Evolutionary conservation across 2,329 filamentous ascomycete genomes (phyloP).

Genomic region (Ophiostoma pallidulum): DNA sequence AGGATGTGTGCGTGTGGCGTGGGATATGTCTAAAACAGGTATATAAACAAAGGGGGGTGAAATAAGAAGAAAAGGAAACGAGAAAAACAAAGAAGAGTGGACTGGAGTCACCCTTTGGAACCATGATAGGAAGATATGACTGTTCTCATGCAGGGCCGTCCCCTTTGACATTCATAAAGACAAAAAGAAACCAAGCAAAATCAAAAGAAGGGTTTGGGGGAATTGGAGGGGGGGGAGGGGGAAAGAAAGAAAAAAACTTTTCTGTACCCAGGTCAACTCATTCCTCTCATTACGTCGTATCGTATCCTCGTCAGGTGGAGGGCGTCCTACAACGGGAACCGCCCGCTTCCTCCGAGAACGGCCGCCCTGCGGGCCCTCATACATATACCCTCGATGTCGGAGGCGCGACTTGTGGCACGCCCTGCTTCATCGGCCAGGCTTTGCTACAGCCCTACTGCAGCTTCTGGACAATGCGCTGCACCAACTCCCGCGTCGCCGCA

Average conservation of each 20-base stretch:
- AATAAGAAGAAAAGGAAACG: not conserved
- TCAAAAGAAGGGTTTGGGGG: too few relatives aligned
- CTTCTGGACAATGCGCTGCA: slow-evolving; percentile 52
- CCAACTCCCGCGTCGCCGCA: slow-evolving; percentile 56
- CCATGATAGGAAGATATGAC: too few relatives aligned
- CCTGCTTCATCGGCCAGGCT: not conserved
- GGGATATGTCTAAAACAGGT: too few relatives aligned
- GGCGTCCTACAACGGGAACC: not conserved
- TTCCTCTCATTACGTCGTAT: not conserved
- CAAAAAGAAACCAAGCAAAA: not conserved
- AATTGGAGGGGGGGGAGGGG: too few relatives aligned
- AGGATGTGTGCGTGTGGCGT: too few relatives aligned
- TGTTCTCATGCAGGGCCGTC: not conserved
- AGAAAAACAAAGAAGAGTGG: not conserved
- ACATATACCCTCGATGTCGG: too few relatives aligned
- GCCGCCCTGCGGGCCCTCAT: too few relatives aligned
- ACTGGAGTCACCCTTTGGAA: too few relatives aligned
- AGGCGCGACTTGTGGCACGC: too few relatives aligned
- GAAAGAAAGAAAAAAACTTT: not conserved
- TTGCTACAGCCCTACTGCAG: slow-evolving; percentile 27
- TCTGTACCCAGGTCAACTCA: slow-evolving; percentile 5
- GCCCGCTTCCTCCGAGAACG: too few relatives aligned
- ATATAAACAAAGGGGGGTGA: not conserved
- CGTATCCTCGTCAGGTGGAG: not conserved
- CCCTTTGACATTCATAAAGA: not conserved